phyloP scores from a whole-genome alignment of 352 stramenopile genomes.

The Globisporangium nunn region DNA sequence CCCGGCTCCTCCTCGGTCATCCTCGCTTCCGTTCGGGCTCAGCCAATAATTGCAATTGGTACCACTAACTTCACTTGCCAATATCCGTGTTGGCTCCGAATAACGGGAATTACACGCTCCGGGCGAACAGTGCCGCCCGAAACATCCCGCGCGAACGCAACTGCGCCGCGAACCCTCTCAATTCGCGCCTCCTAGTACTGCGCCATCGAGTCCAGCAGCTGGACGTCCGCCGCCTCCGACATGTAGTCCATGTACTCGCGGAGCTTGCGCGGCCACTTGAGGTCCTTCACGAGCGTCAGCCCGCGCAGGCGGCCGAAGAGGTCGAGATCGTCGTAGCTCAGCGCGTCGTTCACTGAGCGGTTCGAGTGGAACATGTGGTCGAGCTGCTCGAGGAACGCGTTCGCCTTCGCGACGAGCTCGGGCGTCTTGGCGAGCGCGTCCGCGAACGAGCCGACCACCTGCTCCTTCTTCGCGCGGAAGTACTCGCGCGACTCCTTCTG shows the following conservation, averaged over 20 bases:
- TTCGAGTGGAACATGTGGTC: slow-evolving; percentile 33
- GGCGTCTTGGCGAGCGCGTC: slow-evolving; percentile 34
- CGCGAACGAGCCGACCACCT: slow-evolving; percentile 33
- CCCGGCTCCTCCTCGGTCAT: too few species aligned
- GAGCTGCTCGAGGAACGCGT: slow-evolving; percentile 25
- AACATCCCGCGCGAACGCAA: too few species aligned
- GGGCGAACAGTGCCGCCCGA: too few species aligned
- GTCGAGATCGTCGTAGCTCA: slow-evolving; percentile 55
- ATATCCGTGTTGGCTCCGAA: too few species aligned
- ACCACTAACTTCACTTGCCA: too few species aligned
- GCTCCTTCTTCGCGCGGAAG: slow-evolving; percentile 54
- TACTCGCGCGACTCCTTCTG: slow-evolving; percentile 33
- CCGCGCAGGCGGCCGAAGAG: slow-evolving; percentile 36
- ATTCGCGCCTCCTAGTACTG: slow-evolving; percentile 2
- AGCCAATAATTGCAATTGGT: too few species aligned
- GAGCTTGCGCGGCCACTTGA: slow-evolving; percentile 38
- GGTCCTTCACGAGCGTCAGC: slow-evolving; percentile 38
- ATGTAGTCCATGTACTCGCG: slow-evolving; percentile 40
- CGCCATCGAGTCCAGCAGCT: slow-evolving; percentile 33
- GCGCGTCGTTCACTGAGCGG: slow-evolving; percentile 30
- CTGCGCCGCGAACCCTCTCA: too few species aligned
- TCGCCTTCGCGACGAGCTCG: slow-evolving; percentile 27
- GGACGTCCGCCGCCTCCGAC: slow-evolving; percentile 27
- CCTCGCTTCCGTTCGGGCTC: too few species aligned
- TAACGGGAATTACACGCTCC: too few species aligned